phyloP scores from a whole-genome alignment of 441 rosid species.

The Iberis amara region DNA sequence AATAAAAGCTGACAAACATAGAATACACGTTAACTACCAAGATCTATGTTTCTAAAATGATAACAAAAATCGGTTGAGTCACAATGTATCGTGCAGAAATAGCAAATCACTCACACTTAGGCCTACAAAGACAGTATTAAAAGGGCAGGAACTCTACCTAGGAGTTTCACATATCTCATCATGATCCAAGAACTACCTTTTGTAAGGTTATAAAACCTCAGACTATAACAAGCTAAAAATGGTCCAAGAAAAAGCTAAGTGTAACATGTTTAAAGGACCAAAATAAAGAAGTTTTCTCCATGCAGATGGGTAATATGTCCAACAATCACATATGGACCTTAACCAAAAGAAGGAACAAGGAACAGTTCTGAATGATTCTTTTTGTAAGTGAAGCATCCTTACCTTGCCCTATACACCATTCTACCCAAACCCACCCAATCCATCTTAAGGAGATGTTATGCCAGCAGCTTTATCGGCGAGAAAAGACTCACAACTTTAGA shows the following conservation, averaged over 20 bases:
- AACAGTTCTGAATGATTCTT: constrained; percentile 2
- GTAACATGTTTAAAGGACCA: neutral
- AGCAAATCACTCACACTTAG: constrained; percentile 1
- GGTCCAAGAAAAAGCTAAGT: neutral
- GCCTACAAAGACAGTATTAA: neutral
- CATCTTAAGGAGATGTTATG: constrained; percentile 25
- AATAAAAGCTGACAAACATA: neutral
- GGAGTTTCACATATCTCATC: neutral
- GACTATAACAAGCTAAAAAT: neutral
- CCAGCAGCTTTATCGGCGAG: constrained; percentile 32
- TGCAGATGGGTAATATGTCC: constrained; percentile 10
- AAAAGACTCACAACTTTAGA: constrained; percentile 31
- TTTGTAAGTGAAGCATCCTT: constrained; percentile 27
- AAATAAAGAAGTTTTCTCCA: constrained; percentile 15
- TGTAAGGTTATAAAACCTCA: neutral
- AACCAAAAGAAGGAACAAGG: constrained; percentile 2
- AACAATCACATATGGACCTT: neutral
- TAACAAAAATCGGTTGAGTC: neutral
- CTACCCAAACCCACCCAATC: constrained; percentile 42
- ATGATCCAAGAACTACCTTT: neutral
- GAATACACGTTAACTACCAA: neutral
- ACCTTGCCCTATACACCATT: constrained; percentile 36
- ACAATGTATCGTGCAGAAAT: neutral
- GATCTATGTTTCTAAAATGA: neutral
- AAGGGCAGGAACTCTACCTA: neutral